Percentiles rank a stretch among this genome's conserved stretches.
phyloP scores from a whole-genome alignment of 2,329 filamentous ascomycete species.

The Colletotrichum sp. region DNA sequence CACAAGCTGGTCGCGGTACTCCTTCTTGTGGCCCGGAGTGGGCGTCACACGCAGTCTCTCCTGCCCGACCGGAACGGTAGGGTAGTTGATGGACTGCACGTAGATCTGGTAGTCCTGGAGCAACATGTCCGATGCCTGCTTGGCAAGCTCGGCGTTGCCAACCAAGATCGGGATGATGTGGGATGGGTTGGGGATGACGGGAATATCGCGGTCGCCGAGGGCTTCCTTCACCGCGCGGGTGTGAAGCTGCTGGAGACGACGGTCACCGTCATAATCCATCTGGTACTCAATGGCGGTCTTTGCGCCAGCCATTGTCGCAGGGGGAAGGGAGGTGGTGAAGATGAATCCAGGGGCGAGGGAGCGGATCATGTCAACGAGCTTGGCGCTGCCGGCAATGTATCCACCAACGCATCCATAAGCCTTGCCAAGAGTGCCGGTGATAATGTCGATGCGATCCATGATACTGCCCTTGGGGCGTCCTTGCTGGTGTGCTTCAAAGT shows the following conservation, averaged over 20 bases:
- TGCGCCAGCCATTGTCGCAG: slow-evolving; percentile 95
- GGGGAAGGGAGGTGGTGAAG: slow-evolving; percentile 96
- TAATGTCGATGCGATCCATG: slow-evolving; percentile 97
- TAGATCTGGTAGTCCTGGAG: slow-evolving; percentile 92
- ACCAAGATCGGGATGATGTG: slow-evolving; percentile 96
- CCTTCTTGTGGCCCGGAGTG: slow-evolving; percentile 87
- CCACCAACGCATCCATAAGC: slow-evolving; percentile 97
- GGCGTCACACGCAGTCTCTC: slow-evolving; percentile 95
- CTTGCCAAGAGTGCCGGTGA: slow-evolving; percentile 96
- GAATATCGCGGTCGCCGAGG: slow-evolving; percentile 80
- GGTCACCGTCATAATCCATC: slow-evolving; percentile 82
- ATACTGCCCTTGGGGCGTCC: slow-evolving; percentile 81
- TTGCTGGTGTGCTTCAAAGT: slow-evolving; percentile 84
- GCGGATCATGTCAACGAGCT: slow-evolving; percentile 89
- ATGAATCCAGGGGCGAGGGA: slow-evolving; percentile 98
- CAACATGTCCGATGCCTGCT: slow-evolving; percentile 89
- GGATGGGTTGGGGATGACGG: slow-evolving; percentile 96
- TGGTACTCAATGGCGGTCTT: slow-evolving; percentile 94
- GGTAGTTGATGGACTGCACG: slow-evolving; percentile 99
- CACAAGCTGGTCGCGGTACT: slow-evolving; percentile 86
- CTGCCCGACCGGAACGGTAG: slow-evolving; percentile 96
- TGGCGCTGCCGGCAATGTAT: slow-evolving; percentile 90
- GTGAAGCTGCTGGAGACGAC: slow-evolving; percentile 92
- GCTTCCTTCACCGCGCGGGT: slow-evolving; percentile 92
- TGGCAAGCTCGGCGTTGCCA: slow-evolving; percentile 91